Evolutionary conservation across 805 yeast genomes (phyloP), one percentile per base, ranked within the genome.

Genomic region (Hanseniaspora lindneri): DNA sequence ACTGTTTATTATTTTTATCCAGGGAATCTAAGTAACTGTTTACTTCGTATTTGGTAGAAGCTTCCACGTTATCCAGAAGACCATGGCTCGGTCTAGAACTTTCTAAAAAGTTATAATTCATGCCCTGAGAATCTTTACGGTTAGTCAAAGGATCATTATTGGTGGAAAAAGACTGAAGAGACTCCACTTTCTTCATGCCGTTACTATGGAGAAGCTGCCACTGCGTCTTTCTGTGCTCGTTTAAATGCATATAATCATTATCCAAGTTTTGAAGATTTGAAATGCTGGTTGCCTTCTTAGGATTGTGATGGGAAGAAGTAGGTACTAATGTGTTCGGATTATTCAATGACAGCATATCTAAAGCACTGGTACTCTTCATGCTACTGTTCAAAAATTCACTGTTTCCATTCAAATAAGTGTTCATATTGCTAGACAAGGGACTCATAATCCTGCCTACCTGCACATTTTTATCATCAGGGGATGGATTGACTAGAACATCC

Each of bases 61-160:
- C 25, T 2, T 13, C 41, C 14, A 53, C 53, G 14, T 51, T 50
- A 30, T 41, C 41, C 23, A 52, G 47, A 14, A 35, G 39, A 17
- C 51, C 48, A 13, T 53, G 55, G 5, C 47, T 30, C 19, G 49
- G 43, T 23, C 52, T 50, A 19, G 47, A 19, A 20, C 37, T 34
- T 10, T 36, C 43, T 17, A 35, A 5, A 28, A 34, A 35, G 11
- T 33, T 29, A 2, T n/a, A 29, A 36, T 27, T 27, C 21, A 39
- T 32, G 4, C 20, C 28, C 16, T 25, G n/a, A 14, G 24, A 19
- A n/a, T 28, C 24, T n/a, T 20, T 44, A 2, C 20, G 14, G 10
- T 21, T 34, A n/a, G 21, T 20, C 16, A 36, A 27, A 5, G 13
- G 10, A 27, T 44, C 49, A 16, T 42, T 40, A 19, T 32, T 44